Evolutionary conservation across 164 flowering plant genomes (phyloP).

Genomic region (Chloranthus sessilifolius): DNA sequence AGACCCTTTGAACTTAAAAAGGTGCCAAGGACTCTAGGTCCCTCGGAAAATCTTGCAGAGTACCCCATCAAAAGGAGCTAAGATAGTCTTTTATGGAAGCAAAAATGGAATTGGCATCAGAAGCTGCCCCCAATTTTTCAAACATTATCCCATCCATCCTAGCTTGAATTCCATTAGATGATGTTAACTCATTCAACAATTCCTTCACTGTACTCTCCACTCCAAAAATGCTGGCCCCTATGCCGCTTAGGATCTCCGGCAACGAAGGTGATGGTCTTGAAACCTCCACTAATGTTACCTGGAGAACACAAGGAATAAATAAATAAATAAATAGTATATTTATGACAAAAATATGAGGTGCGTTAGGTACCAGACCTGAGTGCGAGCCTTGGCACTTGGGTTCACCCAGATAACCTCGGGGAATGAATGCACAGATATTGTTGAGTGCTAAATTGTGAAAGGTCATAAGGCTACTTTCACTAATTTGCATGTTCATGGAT

Average conservation of each 20-base stretch:
- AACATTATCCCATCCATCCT: constrained; percentile 89
- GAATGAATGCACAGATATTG: not conserved
- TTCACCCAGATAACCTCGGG: not conserved
- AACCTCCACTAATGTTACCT: constrained; percentile 86
- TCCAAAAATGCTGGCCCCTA: constrained; percentile 56
- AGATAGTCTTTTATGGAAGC: constrained; percentile 61
- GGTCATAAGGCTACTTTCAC: not conserved
- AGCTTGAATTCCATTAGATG: constrained; percentile 72
- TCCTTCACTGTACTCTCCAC: constrained; percentile 50
- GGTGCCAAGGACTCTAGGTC: too few relatives aligned
- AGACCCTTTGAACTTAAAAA: too few relatives aligned
- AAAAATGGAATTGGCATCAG: constrained; percentile 41
- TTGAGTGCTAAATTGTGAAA: not conserved
- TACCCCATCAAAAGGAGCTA: constrained; percentile 57
- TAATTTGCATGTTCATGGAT: not conserved
- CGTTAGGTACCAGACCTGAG: not conserved
- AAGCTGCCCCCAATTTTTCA: constrained; percentile 46
- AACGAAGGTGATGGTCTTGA: constrained; percentile 64
- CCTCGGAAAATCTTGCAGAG: too few relatives aligned
- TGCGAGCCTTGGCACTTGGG: not conserved
- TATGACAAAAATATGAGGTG: not conserved
- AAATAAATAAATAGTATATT: not conserved
- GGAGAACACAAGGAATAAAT: not conserved
- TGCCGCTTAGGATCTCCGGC: constrained; percentile 61
- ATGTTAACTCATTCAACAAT: constrained; percentile 47